phyloP scores from a whole-genome alignment of 176 grass and related monocot genomes.

The Aegilops umbellulata region DNA sequence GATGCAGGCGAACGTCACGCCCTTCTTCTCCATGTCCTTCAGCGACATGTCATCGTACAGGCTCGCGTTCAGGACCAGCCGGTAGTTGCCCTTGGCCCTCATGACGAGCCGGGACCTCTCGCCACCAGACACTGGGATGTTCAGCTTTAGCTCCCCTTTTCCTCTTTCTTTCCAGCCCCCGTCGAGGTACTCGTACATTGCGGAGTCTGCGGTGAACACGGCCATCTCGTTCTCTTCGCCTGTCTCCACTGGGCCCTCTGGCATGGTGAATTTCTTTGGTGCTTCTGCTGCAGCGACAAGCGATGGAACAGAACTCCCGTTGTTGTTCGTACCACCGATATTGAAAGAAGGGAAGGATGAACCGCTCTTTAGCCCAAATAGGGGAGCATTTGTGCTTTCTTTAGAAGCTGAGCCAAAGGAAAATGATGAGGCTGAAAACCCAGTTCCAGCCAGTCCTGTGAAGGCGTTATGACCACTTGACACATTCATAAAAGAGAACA shows the following conservation, averaged over 20 bases:
- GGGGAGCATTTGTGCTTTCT: slow-evolving; percentile 37
- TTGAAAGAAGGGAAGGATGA: slow-evolving; percentile 48
- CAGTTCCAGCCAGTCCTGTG: slow-evolving; percentile 73
- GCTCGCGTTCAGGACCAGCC: slow-evolving; percentile 73
- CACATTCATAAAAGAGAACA: slow-evolving; percentile 78
- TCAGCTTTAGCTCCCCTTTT: slow-evolving; percentile 88
- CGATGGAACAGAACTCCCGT: slow-evolving; percentile 27
- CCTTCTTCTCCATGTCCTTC: slow-evolving; percentile 97
- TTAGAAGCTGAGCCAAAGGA: slow-evolving; percentile 56
- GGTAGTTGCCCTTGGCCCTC: slow-evolving; percentile 83
- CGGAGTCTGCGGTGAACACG: slow-evolving; percentile 64
- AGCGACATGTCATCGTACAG: slow-evolving; percentile 77
- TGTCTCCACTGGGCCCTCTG: slow-evolving; percentile 74
- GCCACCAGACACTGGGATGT: slow-evolving; percentile 46
- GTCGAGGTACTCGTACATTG: slow-evolving; percentile 79
- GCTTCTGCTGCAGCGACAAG: slow-evolving; percentile 38
- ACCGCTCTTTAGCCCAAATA: slow-evolving; percentile 47
- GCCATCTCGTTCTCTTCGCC: slow-evolving; percentile 86
- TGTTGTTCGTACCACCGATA: slow-evolving; percentile 40
- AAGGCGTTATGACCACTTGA: slow-evolving; percentile 95
- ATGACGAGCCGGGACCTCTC: slow-evolving; percentile 78
- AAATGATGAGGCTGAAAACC: slow-evolving; percentile 72
- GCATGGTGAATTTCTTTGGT: slow-evolving; percentile 55
- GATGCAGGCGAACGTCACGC: slow-evolving; percentile 74
- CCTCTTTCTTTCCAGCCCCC: slow-evolving; percentile 98